phyloP scores from a whole-genome alignment of 768 basidiomycete species.

The Boletus rubroflammeus region DNA sequence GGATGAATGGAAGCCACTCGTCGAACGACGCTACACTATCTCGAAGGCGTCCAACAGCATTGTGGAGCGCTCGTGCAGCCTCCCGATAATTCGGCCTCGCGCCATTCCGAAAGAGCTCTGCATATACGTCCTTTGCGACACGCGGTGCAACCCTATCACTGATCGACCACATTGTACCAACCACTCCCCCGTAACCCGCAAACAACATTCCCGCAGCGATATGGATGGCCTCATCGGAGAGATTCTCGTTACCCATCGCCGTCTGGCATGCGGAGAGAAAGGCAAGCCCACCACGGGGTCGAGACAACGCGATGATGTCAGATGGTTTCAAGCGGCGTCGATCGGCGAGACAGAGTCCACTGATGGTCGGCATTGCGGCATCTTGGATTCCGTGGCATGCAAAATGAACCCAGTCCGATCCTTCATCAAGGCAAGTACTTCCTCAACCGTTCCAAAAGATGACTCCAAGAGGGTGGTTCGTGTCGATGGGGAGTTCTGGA shows the following conservation, averaged over 20 bases:
- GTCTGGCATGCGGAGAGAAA: background rate
- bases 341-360: background rate
- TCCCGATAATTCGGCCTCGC: background rate
- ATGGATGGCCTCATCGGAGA: background rate
- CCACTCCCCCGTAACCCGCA: background rate
- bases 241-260: background rate
- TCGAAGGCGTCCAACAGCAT: background rate
- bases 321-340: too few relatives aligned
- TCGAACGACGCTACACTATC: background rate
- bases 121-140: background rate
- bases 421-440: background rate
- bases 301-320: background rate
- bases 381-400: background rate
- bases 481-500: background rate
- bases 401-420: background rate
- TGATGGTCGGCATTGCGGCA: background rate
- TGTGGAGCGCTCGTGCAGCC: background rate
- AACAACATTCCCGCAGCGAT: background rate
- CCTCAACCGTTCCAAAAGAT: background rate
- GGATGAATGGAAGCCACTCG: background rate
- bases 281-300: background rate
- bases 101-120: background rate
- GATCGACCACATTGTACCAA: constrained; percentile 46
- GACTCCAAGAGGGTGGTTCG: background rate
- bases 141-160: constrained; percentile 23